Evolutionary conservation across 805 yeast species (phyloP).

Genomic region (Kregervanrija fluxuum): DNA sequence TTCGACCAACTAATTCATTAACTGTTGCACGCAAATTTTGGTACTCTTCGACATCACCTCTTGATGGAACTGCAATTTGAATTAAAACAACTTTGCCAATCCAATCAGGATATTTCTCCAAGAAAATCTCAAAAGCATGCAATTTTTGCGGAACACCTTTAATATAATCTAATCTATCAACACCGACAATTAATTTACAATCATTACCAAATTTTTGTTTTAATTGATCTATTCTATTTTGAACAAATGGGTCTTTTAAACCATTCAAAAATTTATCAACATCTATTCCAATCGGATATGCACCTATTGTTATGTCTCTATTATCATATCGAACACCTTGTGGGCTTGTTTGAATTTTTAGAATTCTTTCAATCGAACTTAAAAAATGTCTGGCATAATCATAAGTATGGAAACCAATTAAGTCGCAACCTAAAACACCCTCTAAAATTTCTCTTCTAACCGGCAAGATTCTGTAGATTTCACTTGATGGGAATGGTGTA

Average conservation of each 20-base stretch:
- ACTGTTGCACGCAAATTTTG: slow-evolving; percentile 90
- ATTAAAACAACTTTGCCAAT: slow-evolving; percentile 93
- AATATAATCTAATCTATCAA: slow-evolving; percentile 92
- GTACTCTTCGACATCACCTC: slow-evolving; percentile 98
- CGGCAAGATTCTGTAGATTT: slow-evolving; percentile 91
- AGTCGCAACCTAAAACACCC: slow-evolving; percentile 90
- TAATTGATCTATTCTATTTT: slow-evolving; percentile 56
- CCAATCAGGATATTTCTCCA: slow-evolving; percentile 95
- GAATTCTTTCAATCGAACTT: slow-evolving; percentile 78
- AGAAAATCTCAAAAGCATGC: slow-evolving; percentile 90
- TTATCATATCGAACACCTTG: slow-evolving; percentile 80
- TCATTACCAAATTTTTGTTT: slow-evolving; percentile 58
- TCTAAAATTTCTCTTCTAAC: slow-evolving; percentile 86
- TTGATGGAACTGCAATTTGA: slow-evolving; percentile 95
- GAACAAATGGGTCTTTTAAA: slow-evolving; percentile 53
- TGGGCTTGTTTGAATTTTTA: slow-evolving; percentile 78
- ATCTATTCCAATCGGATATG: slow-evolving; percentile 98
- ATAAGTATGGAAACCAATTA: slow-evolving; percentile 98
- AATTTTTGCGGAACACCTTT: slow-evolving; percentile 97
- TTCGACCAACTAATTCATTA: slow-evolving; percentile 92
- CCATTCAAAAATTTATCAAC: slow-evolving; percentile 87
- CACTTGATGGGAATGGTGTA: slow-evolving; percentile 97
- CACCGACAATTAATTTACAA: slow-evolving; percentile 87
- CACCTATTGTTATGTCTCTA: slow-evolving; percentile 79
- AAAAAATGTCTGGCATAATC: slow-evolving; percentile 96